Evolutionary conservation across 345 rosid species (phyloP), one percentile per base, ranked within the genome.

Genomic region (Euphorbia pulcherrima): DNA sequence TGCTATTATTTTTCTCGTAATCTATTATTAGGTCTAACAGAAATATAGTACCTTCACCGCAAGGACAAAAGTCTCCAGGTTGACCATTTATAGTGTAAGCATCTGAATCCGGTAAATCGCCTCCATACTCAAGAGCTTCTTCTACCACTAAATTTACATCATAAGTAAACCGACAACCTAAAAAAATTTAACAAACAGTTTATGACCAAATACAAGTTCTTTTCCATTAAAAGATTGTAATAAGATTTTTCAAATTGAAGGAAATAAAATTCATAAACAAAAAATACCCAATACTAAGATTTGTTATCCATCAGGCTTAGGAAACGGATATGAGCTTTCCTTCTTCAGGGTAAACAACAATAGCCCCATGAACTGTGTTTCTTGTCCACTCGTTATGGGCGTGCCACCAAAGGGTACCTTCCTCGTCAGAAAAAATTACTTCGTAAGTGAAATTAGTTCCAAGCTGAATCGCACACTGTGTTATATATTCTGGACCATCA

Each of bases 351-450:
- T 18, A 20, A 7, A 72, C 29, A 12, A 64, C 58, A 56, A 72
- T 63, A 68, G 97, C 92, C 51, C 97, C 96, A 63, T 91, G 82
- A 47, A 91, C 90, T 9, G 96, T 91, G 60, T 96, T 96, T 79
- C 97, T 72, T 8, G 84, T 84, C 91, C 90, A 91, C 67, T 79
- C 76, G 78, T 91, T 87, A 67, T 89, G 97, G 40, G 97, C 97
- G 69, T 91, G 97, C 97, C 97, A 91, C 97, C 97, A 89, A 21
- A 91, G 73, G 4, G 97, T 91, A 46, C 97, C 97, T 67, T 87
- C 91, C 70, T 89, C 90, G 0, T 74, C 65, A 65, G 81, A 71
- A 8, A 89, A 82, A 27, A 77, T 81, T 73, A 87, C 76, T 2
- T 73, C 81, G 70, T 91, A 83, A 3, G 93, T 91, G 77, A 89